phyloP scores from a whole-genome alignment of 805 yeast genomes.

The Cyberlindnera maritima region DNA sequence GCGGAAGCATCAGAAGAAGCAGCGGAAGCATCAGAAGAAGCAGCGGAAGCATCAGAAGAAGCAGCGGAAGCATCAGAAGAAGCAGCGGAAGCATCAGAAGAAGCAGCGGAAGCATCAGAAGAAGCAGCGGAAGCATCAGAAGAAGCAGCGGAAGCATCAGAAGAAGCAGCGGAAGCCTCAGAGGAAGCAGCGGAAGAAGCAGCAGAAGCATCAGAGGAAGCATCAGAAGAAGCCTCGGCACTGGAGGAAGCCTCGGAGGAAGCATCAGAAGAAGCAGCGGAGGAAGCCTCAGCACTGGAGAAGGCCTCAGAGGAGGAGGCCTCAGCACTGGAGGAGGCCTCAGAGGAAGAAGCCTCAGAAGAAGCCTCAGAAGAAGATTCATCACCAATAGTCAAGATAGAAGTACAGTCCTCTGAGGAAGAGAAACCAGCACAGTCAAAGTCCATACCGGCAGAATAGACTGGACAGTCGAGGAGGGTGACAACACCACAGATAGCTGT shows the following conservation, averaged over 20 bases:
- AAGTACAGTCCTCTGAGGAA: conserved; percentile 1
- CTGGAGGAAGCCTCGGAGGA: neutral
- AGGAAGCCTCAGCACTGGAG: neutral
- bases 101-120: neutral
- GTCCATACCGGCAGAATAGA: conserved; percentile 9
- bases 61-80: neutral
- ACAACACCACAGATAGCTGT: conserved; percentile 9
- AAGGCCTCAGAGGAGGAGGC: neutral
- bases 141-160: neutral
- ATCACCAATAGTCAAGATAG: neutral
- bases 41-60: neutral
- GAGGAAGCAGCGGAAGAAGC: conserved; percentile 1
- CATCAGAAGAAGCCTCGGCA: neutral
- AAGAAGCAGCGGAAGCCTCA: conserved; percentile 1
- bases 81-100: neutral
- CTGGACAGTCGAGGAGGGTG: conserved; percentile 10
- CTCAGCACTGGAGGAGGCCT: neutral
- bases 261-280: neutral
- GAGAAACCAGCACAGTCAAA: conserved; percentile 12
- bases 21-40: neutral
- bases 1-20: neutral
- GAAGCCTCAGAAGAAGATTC: neutral
- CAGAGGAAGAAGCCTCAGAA: neutral
- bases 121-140: neutral
- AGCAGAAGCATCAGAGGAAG: neutral